Base-by-base conservation (phyloP, 352 stramenopile species). In the Phytophthora pini region DNA sequence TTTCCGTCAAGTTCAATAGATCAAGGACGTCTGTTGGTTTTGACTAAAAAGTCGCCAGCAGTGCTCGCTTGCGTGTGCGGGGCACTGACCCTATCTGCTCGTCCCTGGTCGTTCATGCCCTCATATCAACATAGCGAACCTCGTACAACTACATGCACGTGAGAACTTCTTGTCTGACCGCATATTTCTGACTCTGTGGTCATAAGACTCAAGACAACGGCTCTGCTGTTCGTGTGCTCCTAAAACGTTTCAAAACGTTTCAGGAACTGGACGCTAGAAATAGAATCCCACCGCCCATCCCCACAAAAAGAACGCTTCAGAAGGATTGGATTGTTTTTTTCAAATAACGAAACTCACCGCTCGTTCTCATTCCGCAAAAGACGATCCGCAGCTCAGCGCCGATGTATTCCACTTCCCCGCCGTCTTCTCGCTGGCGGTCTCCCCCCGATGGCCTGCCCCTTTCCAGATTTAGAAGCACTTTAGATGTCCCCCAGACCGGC, bases 291-390 rank as follows among this genome's bases (percentile, higher is more conserved):
- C 32, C 32, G 36, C 36, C 13, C 38, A 43, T 22, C 38, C 5
- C 38, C 38, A 20, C 15, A 43, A 43, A 43, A 43, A 43, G 38
- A 43, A 43, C 38, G 38, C n/a, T 20, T 8, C 38, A 6, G 38
- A 43, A 43, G 40, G 31, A 36, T 36, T 1, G 29, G 29, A 32
- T 32, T 32, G 5, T 10, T 32, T 32, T 20, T 55, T 57, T 26
- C 51, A 57, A 36, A 24, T 57, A 15, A 51, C 27, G 29, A 61
- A 60, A 50, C 41, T 41, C 36, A 41, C 5, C 0, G 15, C 13
- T 10, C 13, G 15, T 27, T 9, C 41, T 69, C 54, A 69, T 58
- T 69, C 54, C 24, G 12, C 45, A 65, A 59, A 32, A 36, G 31
- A 36, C 9, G 31, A 36, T 12, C 31, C 3, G 4, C 31, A 13